These are phyloP conservation scores for Ambrosiella cleistominuta DNA, from an alignment of 2,329 filamentous ascomycete genomes.

Conservation along the genomic window DNA sequence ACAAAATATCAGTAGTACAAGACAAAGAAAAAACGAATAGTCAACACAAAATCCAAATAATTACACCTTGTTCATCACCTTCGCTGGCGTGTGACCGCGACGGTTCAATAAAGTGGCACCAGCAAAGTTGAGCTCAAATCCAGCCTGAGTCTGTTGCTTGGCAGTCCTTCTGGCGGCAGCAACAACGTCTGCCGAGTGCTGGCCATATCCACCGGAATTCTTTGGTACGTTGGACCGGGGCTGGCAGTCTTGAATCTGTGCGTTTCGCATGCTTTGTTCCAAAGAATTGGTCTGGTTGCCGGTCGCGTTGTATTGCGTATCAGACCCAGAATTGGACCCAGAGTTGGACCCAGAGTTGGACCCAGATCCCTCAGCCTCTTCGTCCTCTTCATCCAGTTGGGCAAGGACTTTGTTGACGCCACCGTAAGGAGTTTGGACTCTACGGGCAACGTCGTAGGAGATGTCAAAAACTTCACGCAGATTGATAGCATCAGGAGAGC, in stretches of 20 bases:
- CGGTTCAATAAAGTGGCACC: slow-evolving; percentile 78
- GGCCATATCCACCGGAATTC: slow-evolving; percentile 53
- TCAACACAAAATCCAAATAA: neutral
- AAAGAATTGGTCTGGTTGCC: slow-evolving; percentile 41
- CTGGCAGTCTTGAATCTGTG: slow-evolving; percentile 50
- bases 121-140: slow-evolving; percentile 83
- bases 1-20: neutral
- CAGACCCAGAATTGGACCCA: slow-evolving; percentile 17
- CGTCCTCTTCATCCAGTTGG: slow-evolving; percentile 52
- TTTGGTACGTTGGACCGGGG: slow-evolving; percentile 21
- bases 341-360: slow-evolving; percentile 9
- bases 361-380: slow-evolving; percentile 27
- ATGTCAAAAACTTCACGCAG: slow-evolving; percentile 95
- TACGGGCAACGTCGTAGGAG: slow-evolving; percentile 88
- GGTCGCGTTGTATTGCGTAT: slow-evolving; percentile 26
- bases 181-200: slow-evolving; percentile 71
- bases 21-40: neutral
- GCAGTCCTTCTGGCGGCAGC: slow-evolving; percentile 72
- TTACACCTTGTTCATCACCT: neutral
- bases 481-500: slow-evolving; percentile 87
- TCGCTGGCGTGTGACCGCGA: slow-evolving; percentile 33
- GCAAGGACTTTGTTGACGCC: slow-evolving; percentile 58
- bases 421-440: slow-evolving; percentile 89
- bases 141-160: slow-evolving; percentile 49
- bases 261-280: slow-evolving; percentile 73